Percentiles rank a stretch among this genome's conserved stretches.
phyloP scores from a whole-genome alignment of 2,329 filamentous ascomycete species.

The Coleophoma eucalyptorum region DNA sequence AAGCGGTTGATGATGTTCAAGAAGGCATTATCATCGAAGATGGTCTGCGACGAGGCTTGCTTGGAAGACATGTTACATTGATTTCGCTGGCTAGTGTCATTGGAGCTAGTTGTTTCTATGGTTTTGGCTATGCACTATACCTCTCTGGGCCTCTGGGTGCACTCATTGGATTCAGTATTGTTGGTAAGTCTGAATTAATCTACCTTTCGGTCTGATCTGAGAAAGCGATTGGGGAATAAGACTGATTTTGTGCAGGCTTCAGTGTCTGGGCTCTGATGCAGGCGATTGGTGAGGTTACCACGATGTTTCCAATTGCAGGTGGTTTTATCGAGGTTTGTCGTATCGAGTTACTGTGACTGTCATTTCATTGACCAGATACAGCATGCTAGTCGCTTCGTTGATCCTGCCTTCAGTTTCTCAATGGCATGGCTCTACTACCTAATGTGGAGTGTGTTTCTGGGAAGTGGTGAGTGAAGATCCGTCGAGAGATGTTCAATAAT shows the following conservation, averaged over 20 bases:
- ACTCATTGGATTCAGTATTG: constrained; percentile 45
- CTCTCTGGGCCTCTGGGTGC: constrained; percentile 45
- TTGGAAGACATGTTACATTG: constrained; percentile 9
- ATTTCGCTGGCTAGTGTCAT: constrained; percentile 40
- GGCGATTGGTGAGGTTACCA: constrained; percentile 34
- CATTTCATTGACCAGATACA: not conserved
- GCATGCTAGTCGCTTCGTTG: constrained; percentile 9
- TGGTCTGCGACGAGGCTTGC: constrained; percentile 6
- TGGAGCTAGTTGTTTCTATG: constrained; percentile 46
- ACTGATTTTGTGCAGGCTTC: constrained; percentile 10
- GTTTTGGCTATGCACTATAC: constrained; percentile 43
- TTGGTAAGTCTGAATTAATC: constrained; percentile 36
- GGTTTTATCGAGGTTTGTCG: constrained; percentile 9
- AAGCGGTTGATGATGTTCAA: constrained; percentile 1
- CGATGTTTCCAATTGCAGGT: constrained; percentile 8
- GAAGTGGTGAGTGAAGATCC: not conserved
- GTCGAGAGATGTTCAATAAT: too few species aligned
- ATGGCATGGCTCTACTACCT: constrained; percentile 10
- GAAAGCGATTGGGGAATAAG: constrained; percentile 9
- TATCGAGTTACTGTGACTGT: not conserved
- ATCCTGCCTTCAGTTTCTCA: constrained; percentile 8
- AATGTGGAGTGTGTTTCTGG: constrained; percentile 11
- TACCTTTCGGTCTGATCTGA: constrained; percentile 33
- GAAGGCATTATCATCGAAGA: constrained; percentile 9
- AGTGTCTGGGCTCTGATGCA: constrained; percentile 34